Evolutionary conservation across 108 stramenopile genomes (phyloP).

Genomic region (Fistulifera pelliculosa): DNA sequence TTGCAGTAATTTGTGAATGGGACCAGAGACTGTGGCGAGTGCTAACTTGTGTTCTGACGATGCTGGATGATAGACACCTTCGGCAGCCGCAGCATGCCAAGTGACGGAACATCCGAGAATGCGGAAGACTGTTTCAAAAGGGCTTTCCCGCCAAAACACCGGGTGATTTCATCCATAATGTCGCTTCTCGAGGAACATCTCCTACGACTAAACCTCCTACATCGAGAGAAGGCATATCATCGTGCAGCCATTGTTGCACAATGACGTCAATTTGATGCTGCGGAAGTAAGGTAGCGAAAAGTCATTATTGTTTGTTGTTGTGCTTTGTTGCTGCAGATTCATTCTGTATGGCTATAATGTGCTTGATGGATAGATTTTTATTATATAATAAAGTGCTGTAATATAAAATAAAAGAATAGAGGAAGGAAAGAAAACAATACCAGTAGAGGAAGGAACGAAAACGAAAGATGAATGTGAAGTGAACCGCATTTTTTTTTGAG

Average conservation of each 20-base stretch:
- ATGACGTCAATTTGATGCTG: neutral
- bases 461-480: too few species aligned
- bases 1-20: conserved; percentile 73
- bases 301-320: neutral
- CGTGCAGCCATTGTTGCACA: conserved; percentile 69
- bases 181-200: conserved; percentile 22
- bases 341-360: too few species aligned
- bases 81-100: conserved; percentile 67
- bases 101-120: conserved; percentile 64
- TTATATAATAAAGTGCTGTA: too few species aligned
- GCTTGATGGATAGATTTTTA: too few species aligned
- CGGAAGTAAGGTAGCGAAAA: conserved; percentile 3
- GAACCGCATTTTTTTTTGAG: too few species aligned
- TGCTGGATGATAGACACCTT: conserved; percentile 36
- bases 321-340: too few species aligned
- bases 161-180: conserved; percentile 72
- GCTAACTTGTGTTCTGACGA: conserved; percentile 44
- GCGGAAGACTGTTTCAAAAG: conserved; percentile 85
- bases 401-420: too few species aligned
- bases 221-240: conserved; percentile 94
- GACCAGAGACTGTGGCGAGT: conserved; percentile 87
- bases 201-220: conserved; percentile 96
- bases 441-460: too few species aligned
- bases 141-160: conserved; percentile 92
- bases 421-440: too few species aligned